A percentile compares a stretch with the other conserved stretches of the same genome.
Evolutionary conservation across 2,329 filamentous ascomycete genomes (phyloP).

Genomic region (Aspergillus awamori): DNA sequence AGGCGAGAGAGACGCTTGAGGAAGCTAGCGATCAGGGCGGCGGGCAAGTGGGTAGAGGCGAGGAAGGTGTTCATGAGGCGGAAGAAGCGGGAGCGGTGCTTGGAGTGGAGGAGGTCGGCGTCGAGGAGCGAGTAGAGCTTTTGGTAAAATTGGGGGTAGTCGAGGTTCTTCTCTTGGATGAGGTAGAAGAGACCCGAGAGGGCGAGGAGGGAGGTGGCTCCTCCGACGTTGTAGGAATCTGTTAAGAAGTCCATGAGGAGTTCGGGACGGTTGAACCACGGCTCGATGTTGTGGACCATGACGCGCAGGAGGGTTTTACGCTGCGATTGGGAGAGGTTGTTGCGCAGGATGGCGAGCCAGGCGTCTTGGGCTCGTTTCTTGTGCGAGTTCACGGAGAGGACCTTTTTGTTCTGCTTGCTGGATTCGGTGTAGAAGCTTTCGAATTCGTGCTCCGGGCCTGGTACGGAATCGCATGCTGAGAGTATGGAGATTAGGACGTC

Average conservation of each 20-base stretch:
- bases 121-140: slow-evolving; percentile 95
- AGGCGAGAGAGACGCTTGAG: slow-evolving; percentile 89
- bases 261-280: slow-evolving; percentile 87
- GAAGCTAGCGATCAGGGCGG: slow-evolving; percentile 88
- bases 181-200: slow-evolving; percentile 93
- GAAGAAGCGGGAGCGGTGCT: slow-evolving; percentile 91
- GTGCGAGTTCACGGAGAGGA: slow-evolving; percentile 69
- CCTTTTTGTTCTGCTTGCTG: slow-evolving; percentile 69
- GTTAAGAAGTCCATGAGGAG: slow-evolving; percentile 94
- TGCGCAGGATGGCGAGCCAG: slow-evolving; percentile 76
- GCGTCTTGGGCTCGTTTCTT: slow-evolving; percentile 81
- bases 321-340: slow-evolving; percentile 68
- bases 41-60: slow-evolving; percentile 87
- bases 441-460: slow-evolving; percentile 47
- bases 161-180: slow-evolving; percentile 89
- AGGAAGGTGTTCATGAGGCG: slow-evolving; percentile 89
- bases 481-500: slow-evolving; percentile 45
- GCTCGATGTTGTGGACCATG: slow-evolving; percentile 76
- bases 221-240: slow-evolving; percentile 86
- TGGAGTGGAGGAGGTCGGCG: slow-evolving; percentile 83
- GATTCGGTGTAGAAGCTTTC: slow-evolving; percentile 44
- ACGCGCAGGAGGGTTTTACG: slow-evolving; percentile 76
- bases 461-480: slow-evolving; percentile 66
- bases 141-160: slow-evolving; percentile 90
- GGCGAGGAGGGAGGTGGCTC: slow-evolving; percentile 82